phyloP scores from a whole-genome alignment of 2,329 filamentous ascomycete species.

The Pseudocercospora macadamiae region DNA sequence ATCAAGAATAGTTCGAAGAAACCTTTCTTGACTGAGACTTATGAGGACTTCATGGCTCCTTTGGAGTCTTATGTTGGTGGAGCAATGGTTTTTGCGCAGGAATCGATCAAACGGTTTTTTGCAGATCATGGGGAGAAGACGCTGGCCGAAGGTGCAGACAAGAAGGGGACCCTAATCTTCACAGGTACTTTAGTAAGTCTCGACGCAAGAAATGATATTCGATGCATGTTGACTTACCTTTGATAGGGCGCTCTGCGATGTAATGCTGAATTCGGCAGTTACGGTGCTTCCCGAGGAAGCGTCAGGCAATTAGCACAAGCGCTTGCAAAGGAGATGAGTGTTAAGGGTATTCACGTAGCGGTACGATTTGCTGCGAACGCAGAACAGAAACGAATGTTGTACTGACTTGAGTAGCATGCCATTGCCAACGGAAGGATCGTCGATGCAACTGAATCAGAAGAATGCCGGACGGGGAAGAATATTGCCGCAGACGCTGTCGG shows the following conservation, averaged over 20 bases:
- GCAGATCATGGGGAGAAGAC: constrained; percentile 54
- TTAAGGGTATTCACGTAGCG: constrained; percentile 60
- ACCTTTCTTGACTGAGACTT: constrained; percentile 59
- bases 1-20: constrained; percentile 60
- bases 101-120: constrained; percentile 56
- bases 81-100: constrained; percentile 59
- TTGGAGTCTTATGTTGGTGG: constrained; percentile 59
- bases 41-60: constrained; percentile 52
- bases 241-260: constrained; percentile 46
- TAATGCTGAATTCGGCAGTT: constrained; percentile 58
- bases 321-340: constrained; percentile 59
- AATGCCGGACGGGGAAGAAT: constrained; percentile 54
- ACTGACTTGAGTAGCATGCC: constrained; percentile 45
- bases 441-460: constrained; percentile 53
- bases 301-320: constrained; percentile 60
- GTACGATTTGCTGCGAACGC: constrained; percentile 10
- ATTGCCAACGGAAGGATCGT: constrained; percentile 60
- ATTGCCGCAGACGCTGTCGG: constrained; percentile 63
- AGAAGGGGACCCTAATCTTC: constrained; percentile 63
- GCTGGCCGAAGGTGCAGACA: constrained; percentile 50
- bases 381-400: not conserved
- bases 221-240: not conserved
- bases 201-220: not conserved
- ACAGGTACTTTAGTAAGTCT: constrained; percentile 50
- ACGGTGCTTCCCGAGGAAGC: constrained; percentile 57